Conservation (phyloP, 75 land plant species). For the Pseudotsuga menziesii region DNA sequence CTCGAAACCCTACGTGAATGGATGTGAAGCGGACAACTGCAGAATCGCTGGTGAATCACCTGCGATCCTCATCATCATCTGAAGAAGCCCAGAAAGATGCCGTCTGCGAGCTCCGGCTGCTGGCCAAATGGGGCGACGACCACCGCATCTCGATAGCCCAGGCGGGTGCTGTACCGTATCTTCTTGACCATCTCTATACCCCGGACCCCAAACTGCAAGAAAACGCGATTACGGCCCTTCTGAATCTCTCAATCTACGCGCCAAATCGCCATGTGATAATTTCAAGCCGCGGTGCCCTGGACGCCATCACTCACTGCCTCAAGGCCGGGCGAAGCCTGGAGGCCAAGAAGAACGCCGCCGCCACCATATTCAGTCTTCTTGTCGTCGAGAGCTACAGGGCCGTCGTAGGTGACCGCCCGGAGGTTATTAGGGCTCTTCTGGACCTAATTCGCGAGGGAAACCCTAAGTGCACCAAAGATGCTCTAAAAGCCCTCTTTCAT, state of each 20-base stretch:
- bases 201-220: slow-evolving; percentile 27
- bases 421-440: slow-evolving; percentile 46
- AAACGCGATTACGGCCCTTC: slow-evolving; percentile 68
- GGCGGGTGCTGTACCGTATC: slow-evolving; percentile 56
- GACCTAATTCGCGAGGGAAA: slow-evolving; percentile 26
- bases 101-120: slow-evolving; percentile 48
- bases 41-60: slow-evolving; percentile 33
- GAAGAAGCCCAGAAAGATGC: slow-evolving; percentile 37
- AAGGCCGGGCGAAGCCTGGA: slow-evolving; percentile 19
- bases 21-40: slow-evolving; percentile 42
- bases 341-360: slow-evolving; percentile 69
- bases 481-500: slow-evolving; percentile 74
- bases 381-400: slow-evolving; percentile 52
- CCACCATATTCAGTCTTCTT: slow-evolving; percentile 63
- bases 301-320: slow-evolving; percentile 38
- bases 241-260: slow-evolving; percentile 68
- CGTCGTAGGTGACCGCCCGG: slow-evolving; percentile 50
- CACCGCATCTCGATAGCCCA: slow-evolving; percentile 48
- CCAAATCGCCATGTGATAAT: slow-evolving; percentile 45
- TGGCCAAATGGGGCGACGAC: slow-evolving; percentile 48
- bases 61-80: slow-evolving; percentile 43
- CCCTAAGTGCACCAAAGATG: slow-evolving; percentile 50
- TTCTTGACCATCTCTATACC: slow-evolving; percentile 30
- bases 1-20: slow-evolving; percentile 13
- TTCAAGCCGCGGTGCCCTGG: slow-evolving; percentile 56